Evolutionary conservation across 2,329 filamentous ascomycete species (phyloP).

Genomic region (Aspergillus fischeri): DNA sequence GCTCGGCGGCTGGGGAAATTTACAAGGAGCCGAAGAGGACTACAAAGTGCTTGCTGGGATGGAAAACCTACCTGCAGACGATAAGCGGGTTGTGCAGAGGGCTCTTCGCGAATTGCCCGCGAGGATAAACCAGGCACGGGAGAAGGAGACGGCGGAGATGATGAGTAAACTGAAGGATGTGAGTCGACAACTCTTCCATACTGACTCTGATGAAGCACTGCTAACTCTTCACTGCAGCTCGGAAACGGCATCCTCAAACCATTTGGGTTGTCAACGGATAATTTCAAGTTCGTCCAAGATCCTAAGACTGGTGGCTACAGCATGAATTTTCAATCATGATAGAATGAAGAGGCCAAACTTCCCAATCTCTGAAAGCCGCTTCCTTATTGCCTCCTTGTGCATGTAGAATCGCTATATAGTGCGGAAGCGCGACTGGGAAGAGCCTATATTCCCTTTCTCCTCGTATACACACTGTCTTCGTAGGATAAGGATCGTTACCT

Average conservation of each 20-base stretch:
- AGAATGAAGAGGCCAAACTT: background rate
- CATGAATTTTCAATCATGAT: conserved; percentile 67
- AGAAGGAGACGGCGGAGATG: conserved; percentile 91
- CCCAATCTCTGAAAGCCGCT: background rate
- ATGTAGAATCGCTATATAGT: background rate
- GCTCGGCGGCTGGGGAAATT: conserved; percentile 70
- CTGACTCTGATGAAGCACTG: background rate
- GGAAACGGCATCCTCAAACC: conserved; percentile 90
- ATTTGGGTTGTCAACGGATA: conserved; percentile 89
- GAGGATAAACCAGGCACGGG: conserved; percentile 70
- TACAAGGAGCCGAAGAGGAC: conserved; percentile 75
- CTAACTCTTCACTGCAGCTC: conserved; percentile 46
- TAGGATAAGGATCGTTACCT: background rate
- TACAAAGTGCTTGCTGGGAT: conserved; percentile 65
- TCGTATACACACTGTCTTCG: background rate
- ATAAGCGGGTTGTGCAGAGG: conserved; percentile 62
- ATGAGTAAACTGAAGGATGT: conserved; percentile 90
- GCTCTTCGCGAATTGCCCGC: conserved; percentile 65
- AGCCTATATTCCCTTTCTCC: background rate
- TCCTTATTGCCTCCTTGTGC: background rate
- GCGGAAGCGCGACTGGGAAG: background rate
- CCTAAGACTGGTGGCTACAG: conserved; percentile 87
- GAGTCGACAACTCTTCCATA: conserved; percentile 27
- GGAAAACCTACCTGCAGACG: conserved; percentile 59
- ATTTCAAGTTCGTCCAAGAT: conserved; percentile 92